Conservation (phyloP, 2,329 filamentous ascomycete species). For the Tolypocladium pustulatum region DNA sequence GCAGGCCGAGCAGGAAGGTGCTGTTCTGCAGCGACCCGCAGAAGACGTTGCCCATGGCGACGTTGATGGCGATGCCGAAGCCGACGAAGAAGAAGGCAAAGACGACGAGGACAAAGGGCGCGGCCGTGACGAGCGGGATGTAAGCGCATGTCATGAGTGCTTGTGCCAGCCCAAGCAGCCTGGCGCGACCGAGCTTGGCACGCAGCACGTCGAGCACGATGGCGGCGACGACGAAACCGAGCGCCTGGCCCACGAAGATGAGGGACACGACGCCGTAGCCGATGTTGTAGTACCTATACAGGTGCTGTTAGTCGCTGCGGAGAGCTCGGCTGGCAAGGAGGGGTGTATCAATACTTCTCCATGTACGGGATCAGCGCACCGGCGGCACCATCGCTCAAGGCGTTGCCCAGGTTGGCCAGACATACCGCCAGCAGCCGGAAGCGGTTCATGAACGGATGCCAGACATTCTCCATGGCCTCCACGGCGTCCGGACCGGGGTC, state of each 20-base stretch:
- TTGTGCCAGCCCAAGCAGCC: conserved; percentile 49
- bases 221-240: conserved; percentile 67
- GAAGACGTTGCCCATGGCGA: conserved; percentile 50
- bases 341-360: conserved; percentile 38
- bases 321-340: neutral
- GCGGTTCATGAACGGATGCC: conserved; percentile 55
- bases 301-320: neutral
- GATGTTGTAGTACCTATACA: conserved; percentile 52
- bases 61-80: conserved; percentile 43
- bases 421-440: conserved; percentile 57
- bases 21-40: conserved; percentile 41
- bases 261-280: conserved; percentile 71
- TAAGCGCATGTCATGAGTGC: conserved; percentile 49
- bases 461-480: conserved; percentile 44
- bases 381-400: conserved; percentile 63
- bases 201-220: conserved; percentile 56
- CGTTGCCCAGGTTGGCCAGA: conserved; percentile 56
- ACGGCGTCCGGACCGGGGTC: conserved; percentile 22
- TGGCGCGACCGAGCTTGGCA: conserved; percentile 52
- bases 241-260: conserved; percentile 69
- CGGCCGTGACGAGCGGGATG: conserved; percentile 52
- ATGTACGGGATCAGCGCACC: conserved; percentile 77
- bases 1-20: conserved; percentile 46
- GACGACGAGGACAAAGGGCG: conserved; percentile 61
- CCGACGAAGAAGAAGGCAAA: conserved; percentile 59